Percentiles rank a stretch among this genome's conserved stretches.
Conservation (phyloP, 106 monocot genomes). For the Dactylorhiza incarnata region DNA sequence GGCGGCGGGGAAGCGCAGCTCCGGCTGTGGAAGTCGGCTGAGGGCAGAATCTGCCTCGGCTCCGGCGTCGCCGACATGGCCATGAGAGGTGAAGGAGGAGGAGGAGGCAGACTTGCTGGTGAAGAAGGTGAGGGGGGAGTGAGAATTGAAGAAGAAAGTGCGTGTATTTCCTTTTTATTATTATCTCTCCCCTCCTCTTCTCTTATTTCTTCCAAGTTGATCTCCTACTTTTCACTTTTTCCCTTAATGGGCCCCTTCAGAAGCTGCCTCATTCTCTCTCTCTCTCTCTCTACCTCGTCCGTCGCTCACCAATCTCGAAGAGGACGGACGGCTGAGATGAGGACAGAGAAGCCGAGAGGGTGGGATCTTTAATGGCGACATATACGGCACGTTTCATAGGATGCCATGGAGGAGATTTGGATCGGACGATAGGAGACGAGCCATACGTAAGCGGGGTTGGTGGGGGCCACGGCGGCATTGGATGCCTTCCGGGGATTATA, state of each 20-base stretch:
- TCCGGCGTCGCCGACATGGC: constrained; percentile 7
- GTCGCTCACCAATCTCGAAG: neutral
- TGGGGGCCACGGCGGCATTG: neutral
- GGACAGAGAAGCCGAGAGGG: neutral
- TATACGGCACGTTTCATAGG: neutral
- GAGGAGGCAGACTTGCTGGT: neutral
- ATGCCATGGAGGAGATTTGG: neutral
- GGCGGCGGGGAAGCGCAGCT: neutral
- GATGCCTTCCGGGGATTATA: constrained; percentile 2
- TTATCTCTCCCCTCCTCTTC: no score
- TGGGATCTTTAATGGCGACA: no score
- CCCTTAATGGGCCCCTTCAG: neutral
- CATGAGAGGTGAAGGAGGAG: neutral
- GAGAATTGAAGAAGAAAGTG: no score
- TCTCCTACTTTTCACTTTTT: neutral
- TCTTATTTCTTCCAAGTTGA: constrained; percentile 3
- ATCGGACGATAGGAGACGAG: neutral
- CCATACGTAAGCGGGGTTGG: neutral
- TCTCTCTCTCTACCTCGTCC: neutral
- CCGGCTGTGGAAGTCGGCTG: neutral
- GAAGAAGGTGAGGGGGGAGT: neutral
- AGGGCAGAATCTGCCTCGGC: neutral
- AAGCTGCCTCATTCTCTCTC: neutral
- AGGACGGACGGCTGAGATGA: neutral
- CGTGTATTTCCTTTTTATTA: neutral